Evolutionary conservation across 441 rosid species (phyloP), one percentile per base, ranked within the genome.

Genomic region (Codiaeum variegatum): DNA sequence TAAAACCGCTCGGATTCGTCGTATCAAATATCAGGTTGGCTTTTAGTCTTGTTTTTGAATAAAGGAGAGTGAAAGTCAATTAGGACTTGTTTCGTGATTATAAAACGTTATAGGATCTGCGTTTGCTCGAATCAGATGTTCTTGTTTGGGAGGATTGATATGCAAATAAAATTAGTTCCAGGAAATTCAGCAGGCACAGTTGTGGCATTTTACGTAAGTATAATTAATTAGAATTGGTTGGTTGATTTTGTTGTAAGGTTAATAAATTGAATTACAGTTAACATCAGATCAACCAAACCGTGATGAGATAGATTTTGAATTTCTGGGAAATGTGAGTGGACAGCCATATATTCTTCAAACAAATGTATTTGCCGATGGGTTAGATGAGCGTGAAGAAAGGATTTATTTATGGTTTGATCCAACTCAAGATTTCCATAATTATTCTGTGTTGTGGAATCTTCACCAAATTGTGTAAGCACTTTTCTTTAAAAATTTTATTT

Each of bases 341-440:
- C 78, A 90, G 58, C 94, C 97, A 51, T 90, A 88, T 79, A 85
- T 85, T 44, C 80, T 93, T 26, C 97, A 93, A 77, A 91, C 98
- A 34, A 93, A 93, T 79, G 71, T 93, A 21, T 93, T 55, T 56
- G 86, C 87, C 0, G 84, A 90, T 68, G 98, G 96, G 56, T 63
- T 78, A 54, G 96, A 84, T 77, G 73, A 90, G 66, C 87, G 96
- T 1, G 98, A 91, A 58, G 91, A 91, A 79, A 88, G 98, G 77
- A 80, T 90, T 64, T 78, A 75, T 79, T 87, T 91, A 19, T 93
- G 98, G 98, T 93, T 93, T 62, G 97, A 93, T 75, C 96, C 98
- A 21, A 88, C 96, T 0, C 77, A 73, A 0, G 83, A 86, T 21
- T 93, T 89, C 78, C 98, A 93, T 70, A 91, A 80, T 4, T 93